Evolutionary conservation across 495 filamentous ascomycete genomes (phyloP).

Genomic region (Polyplosphaeria fusca): DNA sequence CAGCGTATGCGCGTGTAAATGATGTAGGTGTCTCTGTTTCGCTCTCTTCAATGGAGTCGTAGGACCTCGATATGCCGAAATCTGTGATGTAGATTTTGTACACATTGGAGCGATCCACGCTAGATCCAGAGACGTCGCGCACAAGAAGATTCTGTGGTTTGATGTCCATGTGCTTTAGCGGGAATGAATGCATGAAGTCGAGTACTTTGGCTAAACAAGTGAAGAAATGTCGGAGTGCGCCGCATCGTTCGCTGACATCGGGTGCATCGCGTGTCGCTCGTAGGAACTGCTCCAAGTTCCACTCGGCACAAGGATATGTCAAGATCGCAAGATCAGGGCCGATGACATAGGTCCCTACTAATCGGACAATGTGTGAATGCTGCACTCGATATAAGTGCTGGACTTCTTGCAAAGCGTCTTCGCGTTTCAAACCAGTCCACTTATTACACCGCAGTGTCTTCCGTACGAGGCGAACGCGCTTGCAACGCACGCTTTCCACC

Average conservation of each 20-base stretch:
- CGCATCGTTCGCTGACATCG: background rate
- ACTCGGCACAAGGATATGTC: constrained; percentile 25
- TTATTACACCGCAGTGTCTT: constrained; percentile 21
- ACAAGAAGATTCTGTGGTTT: constrained; percentile 23
- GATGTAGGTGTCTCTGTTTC: constrained; percentile 17
- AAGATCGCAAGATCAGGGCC: constrained; percentile 19
- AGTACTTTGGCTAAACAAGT: constrained; percentile 3
- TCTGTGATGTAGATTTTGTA: constrained; percentile 32
- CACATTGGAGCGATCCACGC: background rate
- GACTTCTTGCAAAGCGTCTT: constrained; percentile 28
- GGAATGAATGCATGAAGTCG: background rate
- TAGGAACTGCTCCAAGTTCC: constrained; percentile 23
- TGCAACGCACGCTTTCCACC: constrained; percentile 29
- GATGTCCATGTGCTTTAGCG: constrained; percentile 11
- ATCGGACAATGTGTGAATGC: constrained; percentile 26
- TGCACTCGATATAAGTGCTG: constrained; percentile 22
- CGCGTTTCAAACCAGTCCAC: constrained; percentile 5
- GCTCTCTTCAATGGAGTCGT: constrained; percentile 10
- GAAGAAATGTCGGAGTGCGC: constrained; percentile 2
- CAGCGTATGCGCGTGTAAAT: constrained; percentile 27
- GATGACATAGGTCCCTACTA: constrained; percentile 25
- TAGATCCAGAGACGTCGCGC: background rate
- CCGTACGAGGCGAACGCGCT: constrained; percentile 21
- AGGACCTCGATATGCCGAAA: constrained; percentile 30
- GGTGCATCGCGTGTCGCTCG: background rate